phyloP scores from a whole-genome alignment of 257 asterid genomes.

The Plantago ovata region DNA sequence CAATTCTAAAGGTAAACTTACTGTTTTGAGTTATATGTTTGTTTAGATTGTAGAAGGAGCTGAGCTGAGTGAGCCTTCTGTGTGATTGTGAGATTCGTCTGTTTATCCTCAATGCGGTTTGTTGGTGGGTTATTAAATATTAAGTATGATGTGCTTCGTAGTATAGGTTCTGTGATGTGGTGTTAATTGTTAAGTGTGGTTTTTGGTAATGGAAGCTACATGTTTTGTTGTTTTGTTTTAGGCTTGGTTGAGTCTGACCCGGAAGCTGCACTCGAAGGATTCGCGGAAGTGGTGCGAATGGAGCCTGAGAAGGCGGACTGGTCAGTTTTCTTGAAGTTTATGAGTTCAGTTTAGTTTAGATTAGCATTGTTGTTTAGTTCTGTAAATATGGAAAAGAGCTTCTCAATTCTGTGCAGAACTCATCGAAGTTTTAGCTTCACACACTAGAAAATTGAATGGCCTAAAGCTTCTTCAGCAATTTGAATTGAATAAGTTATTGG shows the following conservation, averaged over 20 bases:
- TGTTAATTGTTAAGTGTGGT: not conserved
- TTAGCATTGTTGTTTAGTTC: not conserved
- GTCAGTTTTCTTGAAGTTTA: constrained; percentile 32
- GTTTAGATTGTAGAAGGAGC: too few species aligned
- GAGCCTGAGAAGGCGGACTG: constrained; percentile 97
- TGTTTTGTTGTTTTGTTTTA: constrained; percentile 21
- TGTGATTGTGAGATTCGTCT: not conserved
- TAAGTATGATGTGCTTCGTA: not conserved
- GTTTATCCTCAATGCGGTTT: constrained; percentile 1
- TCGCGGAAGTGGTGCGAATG: constrained; percentile 88
- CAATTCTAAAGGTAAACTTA: constrained; percentile 71
- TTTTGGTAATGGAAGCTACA: not conserved
- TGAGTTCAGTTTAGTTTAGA: not conserved
- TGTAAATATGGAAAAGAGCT: not conserved
- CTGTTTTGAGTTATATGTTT: not conserved
- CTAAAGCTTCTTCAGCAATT: too few species aligned
- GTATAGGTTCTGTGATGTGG: not conserved
- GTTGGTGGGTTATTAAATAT: not conserved
- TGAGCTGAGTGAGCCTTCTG: not conserved
- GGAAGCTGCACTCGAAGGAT: constrained; percentile 89
- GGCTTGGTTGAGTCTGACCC: constrained; percentile 94
- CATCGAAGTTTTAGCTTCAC: not conserved
- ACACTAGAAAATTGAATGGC: not conserved
- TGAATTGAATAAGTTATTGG: too few species aligned
- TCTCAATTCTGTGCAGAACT: not conserved